Conservation (phyloP, 2,329 filamentous ascomycete species). For the Clarireedia hainanense region DNA sequence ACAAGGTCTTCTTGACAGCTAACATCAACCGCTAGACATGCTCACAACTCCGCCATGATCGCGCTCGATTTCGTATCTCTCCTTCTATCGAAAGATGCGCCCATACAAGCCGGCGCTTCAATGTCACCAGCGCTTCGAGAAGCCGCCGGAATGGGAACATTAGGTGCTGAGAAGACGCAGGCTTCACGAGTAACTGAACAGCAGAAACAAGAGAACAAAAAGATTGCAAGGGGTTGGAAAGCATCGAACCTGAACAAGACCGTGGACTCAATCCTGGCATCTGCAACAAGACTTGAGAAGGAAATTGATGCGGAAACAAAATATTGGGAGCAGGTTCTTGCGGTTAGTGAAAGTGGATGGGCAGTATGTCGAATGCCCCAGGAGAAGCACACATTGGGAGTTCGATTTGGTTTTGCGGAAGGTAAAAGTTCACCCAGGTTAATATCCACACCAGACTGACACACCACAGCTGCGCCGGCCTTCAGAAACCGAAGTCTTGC, state of each 20-base stretch:
- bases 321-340: conserved; percentile 84
- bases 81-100: conserved; percentile 73
- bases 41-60: conserved; percentile 55
- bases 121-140: conserved; percentile 65
- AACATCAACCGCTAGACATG: conserved; percentile 28
- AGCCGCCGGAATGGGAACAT: conserved; percentile 63
- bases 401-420: conserved; percentile 84
- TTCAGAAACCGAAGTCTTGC: conserved; percentile 69
- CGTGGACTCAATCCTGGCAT: conserved; percentile 64
- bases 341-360: conserved; percentile 80
- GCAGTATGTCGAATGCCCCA: conserved; percentile 69
- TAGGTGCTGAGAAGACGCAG: conserved; percentile 60
- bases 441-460: conserved; percentile 24
- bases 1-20: conserved; percentile 1
- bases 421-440: conserved; percentile 13
- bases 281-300: conserved; percentile 62
- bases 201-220: conserved; percentile 47
- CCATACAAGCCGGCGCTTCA: conserved; percentile 59
- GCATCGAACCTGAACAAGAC: conserved; percentile 69
- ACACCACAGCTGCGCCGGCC: conserved; percentile 40
- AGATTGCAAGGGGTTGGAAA: conserved; percentile 62
- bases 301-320: conserved; percentile 74
- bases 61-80: conserved; percentile 79
- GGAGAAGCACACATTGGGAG: conserved; percentile 67
- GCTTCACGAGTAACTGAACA: conserved; percentile 50